Conservation (phyloP, 129 eudicot genomes). For the Dittrichia graveolens region DNA sequence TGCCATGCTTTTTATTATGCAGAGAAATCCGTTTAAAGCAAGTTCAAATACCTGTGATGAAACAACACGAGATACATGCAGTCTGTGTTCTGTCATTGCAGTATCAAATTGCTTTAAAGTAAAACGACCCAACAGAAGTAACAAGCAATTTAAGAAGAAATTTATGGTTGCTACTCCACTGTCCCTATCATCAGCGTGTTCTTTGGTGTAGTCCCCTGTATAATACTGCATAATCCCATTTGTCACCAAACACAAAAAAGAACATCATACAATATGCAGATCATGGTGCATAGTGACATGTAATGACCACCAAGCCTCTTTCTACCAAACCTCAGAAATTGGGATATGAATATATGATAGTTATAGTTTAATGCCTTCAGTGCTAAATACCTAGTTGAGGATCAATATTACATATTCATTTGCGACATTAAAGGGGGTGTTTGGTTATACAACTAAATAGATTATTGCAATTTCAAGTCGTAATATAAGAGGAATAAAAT, state of each 20-base stretch:
- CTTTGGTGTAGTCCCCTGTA: slow-evolving; percentile 59
- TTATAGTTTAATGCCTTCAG: not conserved
- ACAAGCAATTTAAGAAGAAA: slow-evolving; percentile 79
- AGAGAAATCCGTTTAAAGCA: slow-evolving; percentile 11
- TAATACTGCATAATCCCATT: slow-evolving; percentile 51
- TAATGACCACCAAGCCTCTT: slow-evolving; percentile 13
- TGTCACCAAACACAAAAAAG: slow-evolving; percentile 28
- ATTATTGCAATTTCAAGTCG: not conserved
- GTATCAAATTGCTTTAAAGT: slow-evolving; percentile 60
- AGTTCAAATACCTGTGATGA: slow-evolving; percentile 65
- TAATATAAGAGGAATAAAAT: not conserved
- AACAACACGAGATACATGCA: slow-evolving; percentile 57
- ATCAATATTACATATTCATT: slow-evolving; percentile 3
- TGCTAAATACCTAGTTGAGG: not conserved
- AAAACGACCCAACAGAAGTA: slow-evolving; percentile 78
- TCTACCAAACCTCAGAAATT: slow-evolving; percentile 6
- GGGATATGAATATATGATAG: not conserved
- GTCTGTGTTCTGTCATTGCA: slow-evolving; percentile 57
- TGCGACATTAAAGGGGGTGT: slow-evolving; percentile 3
- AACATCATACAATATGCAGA: slow-evolving; percentile 1
- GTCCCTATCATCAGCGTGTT: slow-evolving; percentile 41
- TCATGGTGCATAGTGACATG: slow-evolving; percentile 8
- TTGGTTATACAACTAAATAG: not conserved
- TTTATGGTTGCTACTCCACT: slow-evolving; percentile 66
- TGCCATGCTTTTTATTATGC: not conserved